These are phyloP conservation scores for Calamus simplicifolius DNA, from an alignment of 176 grass and related monocot species.

Conservation along the genomic window DNA sequence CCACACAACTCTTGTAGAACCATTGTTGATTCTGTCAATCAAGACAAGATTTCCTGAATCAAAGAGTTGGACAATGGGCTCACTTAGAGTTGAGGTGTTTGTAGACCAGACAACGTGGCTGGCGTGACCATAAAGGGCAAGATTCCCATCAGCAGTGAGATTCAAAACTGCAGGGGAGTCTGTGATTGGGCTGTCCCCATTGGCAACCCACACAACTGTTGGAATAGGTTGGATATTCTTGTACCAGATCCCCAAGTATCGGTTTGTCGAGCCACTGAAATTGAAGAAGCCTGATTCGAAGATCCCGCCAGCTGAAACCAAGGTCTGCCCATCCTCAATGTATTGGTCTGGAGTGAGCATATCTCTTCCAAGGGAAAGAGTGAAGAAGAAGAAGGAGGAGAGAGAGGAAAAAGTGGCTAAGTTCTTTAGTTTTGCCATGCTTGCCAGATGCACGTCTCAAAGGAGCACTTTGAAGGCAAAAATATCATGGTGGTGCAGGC, in stretches of 20 bases:
- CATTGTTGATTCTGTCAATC: too few relatives aligned
- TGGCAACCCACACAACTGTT: conserved; percentile 9
- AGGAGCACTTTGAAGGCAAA: too few relatives aligned
- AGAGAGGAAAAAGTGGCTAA: too few relatives aligned
- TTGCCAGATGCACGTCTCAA: too few relatives aligned
- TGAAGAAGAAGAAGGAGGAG: too few relatives aligned
- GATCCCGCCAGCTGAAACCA: neutral
- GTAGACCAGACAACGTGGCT: neutral
- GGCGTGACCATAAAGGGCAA: neutral
- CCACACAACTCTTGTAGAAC: too few relatives aligned
- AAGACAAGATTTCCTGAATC: too few relatives aligned
- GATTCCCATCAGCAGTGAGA: neutral
- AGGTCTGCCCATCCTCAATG: neutral
- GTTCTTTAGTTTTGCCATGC: too few relatives aligned
- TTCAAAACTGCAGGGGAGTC: neutral
- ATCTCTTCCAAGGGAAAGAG: neutral
- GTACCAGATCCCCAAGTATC: conserved; percentile 7
- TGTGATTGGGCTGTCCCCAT: neutral
- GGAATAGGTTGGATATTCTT: neutral
- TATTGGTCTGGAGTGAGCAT: neutral
- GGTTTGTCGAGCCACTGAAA: neutral
- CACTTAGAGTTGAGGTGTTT: neutral
- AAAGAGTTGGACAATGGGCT: too few relatives aligned
- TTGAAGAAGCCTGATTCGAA: conserved; percentile 4
- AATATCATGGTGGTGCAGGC: too few relatives aligned